Conservation (phyloP, 176 grass and related monocot species). For the Elaeis guineensis region DNA sequence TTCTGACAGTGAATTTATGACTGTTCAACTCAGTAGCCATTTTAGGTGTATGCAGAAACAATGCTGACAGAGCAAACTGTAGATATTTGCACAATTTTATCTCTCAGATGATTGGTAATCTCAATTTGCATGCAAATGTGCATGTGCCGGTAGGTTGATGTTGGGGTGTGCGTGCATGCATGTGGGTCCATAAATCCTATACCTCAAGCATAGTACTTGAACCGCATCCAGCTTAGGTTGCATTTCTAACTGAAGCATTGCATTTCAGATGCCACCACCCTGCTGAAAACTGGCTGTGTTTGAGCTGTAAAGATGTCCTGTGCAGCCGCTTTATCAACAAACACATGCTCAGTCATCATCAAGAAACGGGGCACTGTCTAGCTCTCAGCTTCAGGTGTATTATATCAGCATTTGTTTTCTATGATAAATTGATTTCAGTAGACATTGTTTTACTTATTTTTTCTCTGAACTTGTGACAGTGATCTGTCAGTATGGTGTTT, state of each 20-base stretch:
- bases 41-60: too few species aligned
- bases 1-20: too few species aligned
- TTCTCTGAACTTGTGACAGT: conserved; percentile 33
- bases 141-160: too few species aligned
- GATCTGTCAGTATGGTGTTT: conserved; percentile 97
- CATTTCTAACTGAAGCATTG: too few species aligned
- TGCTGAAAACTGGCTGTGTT: conserved; percentile 85
- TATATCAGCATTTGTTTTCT: background rate
- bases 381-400: conserved; percentile 77
- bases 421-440: background rate
- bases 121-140: too few species aligned
- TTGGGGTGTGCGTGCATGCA: too few species aligned
- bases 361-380: conserved; percentile 67
- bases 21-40: too few species aligned
- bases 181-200: background rate
- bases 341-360: conserved; percentile 77
- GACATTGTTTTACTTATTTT: conserved; percentile 7
- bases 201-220: background rate
- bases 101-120: too few species aligned
- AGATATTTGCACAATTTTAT: too few species aligned
- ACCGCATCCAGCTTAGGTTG: too few species aligned
- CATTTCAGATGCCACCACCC: conserved; percentile 52
- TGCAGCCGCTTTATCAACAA: conserved; percentile 97
- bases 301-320: conserved; percentile 89
- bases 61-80: too few species aligned